Conservation (phyloP, 257 asterid genomes). For the Phtheirospermum japonicum region DNA sequence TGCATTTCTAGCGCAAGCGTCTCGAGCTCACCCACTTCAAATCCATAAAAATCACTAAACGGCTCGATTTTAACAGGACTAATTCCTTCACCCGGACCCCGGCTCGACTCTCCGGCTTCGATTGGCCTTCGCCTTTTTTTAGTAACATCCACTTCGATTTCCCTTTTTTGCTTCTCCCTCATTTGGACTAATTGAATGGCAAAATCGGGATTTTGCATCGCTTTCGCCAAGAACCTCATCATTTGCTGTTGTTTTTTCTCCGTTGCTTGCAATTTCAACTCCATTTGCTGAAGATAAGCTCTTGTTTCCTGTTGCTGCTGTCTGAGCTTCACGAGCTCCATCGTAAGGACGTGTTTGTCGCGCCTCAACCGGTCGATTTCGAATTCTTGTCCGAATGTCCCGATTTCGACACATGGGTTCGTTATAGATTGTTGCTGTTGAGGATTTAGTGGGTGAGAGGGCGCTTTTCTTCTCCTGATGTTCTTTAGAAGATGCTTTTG, state of each 20-base stretch:
- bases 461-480: conserved; percentile 62
- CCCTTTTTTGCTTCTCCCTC: conserved; percentile 52
- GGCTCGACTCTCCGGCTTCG: conserved; percentile 40
- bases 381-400: conserved; percentile 47
- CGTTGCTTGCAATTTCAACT: conserved; percentile 53
- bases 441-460: too few species aligned
- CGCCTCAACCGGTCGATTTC: conserved; percentile 57
- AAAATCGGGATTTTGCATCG: conserved; percentile 80
- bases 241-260: conserved; percentile 77
- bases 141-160: conserved; percentile 49
- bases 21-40: conserved; percentile 67
- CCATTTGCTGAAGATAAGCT: conserved; percentile 57
- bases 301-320: conserved; percentile 59
- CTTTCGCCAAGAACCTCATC: conserved; percentile 83
- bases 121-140: conserved; percentile 65
- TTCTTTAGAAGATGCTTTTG: conserved; percentile 55
- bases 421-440: conserved; percentile 31
- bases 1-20: conserved; percentile 86
- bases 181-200: conserved; percentile 51
- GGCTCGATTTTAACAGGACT: conserved; percentile 11
- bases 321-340: conserved; percentile 60
- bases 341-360: conserved; percentile 50
- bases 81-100: conserved; percentile 26
- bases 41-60: too few species aligned
- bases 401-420: conserved; percentile 53